Base-by-base conservation (phyloP, 768 basidiomycete genomes). In the Pleurotus cornucopiae region DNA sequence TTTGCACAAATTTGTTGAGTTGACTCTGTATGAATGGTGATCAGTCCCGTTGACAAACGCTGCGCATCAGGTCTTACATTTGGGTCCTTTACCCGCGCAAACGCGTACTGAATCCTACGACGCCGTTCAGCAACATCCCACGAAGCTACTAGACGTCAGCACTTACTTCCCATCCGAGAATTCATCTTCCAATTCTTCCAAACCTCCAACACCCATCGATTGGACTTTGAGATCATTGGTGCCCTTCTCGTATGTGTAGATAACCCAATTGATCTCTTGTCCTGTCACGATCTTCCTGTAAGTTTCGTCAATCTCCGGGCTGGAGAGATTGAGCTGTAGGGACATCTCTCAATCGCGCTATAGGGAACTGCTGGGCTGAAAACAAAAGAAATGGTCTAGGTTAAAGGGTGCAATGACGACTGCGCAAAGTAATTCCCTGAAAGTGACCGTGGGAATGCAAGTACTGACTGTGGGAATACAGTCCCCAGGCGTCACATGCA, bases 111-210 rank as follows among this genome's bases (percentile, higher is more conserved):
- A 37, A 98, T 94, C 64, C 95, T 96, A 61, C 4, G 41, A 60
- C 13, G 45, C 18, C n/a, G 9, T 14, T 55, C 21, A 41, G n/a
- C 6, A 23, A 55, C 55, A 39, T n/a, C 38, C 55, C 18, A 25
- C 51, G 58, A 58, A 44, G 49, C 38, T 44, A 21, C 26, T 43
- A 52, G 46, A 39, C 58, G 51, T 41, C 51, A 55, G 39, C 9
- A 67, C 85, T 44, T 59, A 91, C 92, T 89, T 79, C 57, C 94
- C 95, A 69, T 98, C 94, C 41, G 87, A 91, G 71, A 98, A 98
- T 72, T 96, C 94, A 63, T 98, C 95, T 65, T 91, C 84, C 2
- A 98, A 74, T 63, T 94, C 93, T 61, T 95, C 89, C 9, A 98
- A 77, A 1, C 93, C 92, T n/a, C 88, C 90, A 55, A 75, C 77